Evolutionary conservation across 306 rosid species (phyloP).

Genomic region (Lablab purpureus): DNA sequence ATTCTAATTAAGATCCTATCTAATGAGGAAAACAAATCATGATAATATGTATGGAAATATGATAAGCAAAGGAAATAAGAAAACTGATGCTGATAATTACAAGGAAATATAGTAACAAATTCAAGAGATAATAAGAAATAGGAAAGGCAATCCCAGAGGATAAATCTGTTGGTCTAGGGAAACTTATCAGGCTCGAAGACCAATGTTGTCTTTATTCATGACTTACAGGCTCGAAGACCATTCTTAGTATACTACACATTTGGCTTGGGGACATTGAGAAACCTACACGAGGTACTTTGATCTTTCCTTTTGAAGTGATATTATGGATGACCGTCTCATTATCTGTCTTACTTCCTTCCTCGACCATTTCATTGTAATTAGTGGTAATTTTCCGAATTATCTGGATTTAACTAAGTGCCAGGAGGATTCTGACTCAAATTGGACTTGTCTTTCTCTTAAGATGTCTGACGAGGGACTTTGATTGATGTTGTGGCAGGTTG

Average conservation of each 20-base stretch:
- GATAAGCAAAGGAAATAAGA: no score
- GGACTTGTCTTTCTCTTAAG: not conserved
- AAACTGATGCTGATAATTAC: not conserved
- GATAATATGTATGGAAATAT: no score
- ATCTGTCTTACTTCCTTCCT: conserved; percentile 4
- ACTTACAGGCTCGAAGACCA: conserved; percentile 80
- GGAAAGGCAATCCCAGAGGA: not conserved
- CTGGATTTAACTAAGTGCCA: conserved; percentile 9
- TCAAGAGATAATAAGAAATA: not conserved
- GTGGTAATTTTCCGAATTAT: not conserved
- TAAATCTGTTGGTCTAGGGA: no score
- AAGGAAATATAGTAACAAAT: not conserved
- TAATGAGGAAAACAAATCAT: no score
- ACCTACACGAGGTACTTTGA: conserved; percentile 69
- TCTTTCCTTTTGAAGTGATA: conserved; percentile 11
- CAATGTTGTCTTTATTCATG: conserved; percentile 32
- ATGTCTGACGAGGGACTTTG: not conserved
- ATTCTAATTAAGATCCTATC: no score
- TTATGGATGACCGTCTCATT: not conserved
- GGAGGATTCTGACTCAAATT: not conserved
- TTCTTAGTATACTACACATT: conserved; percentile 73
- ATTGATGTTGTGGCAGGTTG: conserved; percentile 60
- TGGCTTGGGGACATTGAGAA: conserved; percentile 57
- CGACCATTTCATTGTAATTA: conserved; percentile 18
- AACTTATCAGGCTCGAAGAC: no score